Base-by-base conservation (phyloP, 495 filamentous ascomycete genomes). In the Opeltia flavorubescens region DNA sequence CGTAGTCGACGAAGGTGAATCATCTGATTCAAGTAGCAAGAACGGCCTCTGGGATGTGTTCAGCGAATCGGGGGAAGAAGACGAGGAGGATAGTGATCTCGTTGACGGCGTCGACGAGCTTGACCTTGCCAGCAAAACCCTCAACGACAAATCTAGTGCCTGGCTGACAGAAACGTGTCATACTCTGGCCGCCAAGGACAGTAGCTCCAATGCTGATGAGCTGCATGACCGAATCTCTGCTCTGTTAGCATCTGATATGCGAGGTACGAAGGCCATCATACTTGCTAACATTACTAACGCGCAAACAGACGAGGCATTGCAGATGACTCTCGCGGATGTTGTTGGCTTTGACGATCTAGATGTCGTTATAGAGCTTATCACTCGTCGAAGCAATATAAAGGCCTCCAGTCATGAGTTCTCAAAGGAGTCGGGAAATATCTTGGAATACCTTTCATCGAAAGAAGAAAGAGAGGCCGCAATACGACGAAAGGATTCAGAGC, bases 1-100 rank as follows among this genome's bases (percentile, higher is more conserved):
- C 30, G 66, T 71, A 18, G 59, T 83, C 25, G 71, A 83, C 34
- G 77, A 80, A 20, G 71, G 75, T 34, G 73, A 77, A 20, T 70
- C 76, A 28, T 78, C 73, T 0, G 78, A 75, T 2, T 67, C 68
- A 1, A 75, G 71, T 33, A 76, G 76, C 15, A 72, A 77, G 7
- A 82, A 88, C 50, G 84, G 93, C 64, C 75, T 94, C 8, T 96
- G 91, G 91, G 86, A 94, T 59, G 75, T 88, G 30, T 84, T 87
- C 59, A 83, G 77, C 40, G 83, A 85, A 27, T 72, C 69, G 35
- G 80, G 85, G 24, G 68, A 76, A 27, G 83, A 77, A 23, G 69
- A 68, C 2, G 62, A 73, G 44, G 75, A 66, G 31, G 72, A 66
- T 34, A 71, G 74, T 38, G 41, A 31, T 25, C 27, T 46, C 48